These are phyloP conservation scores for Backusella mclennaniae DNA, from an alignment of 192 early-diverging fungal species.

Conservation along the genomic window DNA sequence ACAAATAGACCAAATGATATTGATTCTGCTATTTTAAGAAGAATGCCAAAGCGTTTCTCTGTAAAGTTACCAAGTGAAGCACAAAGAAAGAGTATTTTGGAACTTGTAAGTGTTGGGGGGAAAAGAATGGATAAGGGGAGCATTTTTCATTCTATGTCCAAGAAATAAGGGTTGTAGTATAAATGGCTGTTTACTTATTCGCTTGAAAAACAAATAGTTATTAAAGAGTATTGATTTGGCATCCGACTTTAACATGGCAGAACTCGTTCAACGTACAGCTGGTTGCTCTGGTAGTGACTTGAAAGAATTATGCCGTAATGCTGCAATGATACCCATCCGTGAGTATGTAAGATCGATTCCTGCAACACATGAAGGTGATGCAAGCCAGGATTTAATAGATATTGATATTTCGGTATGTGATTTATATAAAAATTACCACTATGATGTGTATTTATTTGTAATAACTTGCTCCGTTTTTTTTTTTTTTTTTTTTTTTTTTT, in stretches of 20 bases:
- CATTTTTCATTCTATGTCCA: not conserved
- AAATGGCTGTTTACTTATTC: not conserved
- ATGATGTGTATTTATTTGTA: not conserved
- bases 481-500: no score
- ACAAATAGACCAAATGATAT: conserved; percentile 99
- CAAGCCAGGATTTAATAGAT: conserved; percentile 28
- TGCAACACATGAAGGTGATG: conserved; percentile 12
- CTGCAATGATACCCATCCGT: conserved; percentile 93
- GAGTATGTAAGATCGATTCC: conserved; percentile 68
- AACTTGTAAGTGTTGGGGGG: conserved; percentile 56
- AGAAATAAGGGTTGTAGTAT: not conserved
- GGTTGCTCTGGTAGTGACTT: conserved; percentile 93
- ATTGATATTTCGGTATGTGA: conserved; percentile 23
- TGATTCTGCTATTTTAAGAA: conserved; percentile 91
- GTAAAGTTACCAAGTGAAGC: conserved; percentile 79
- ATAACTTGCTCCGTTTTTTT: not conserved
- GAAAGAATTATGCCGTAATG: conserved; percentile 96
- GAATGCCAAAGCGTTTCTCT: conserved; percentile 97
- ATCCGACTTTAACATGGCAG: conserved; percentile 60
- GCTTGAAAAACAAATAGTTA: conserved; percentile 51
- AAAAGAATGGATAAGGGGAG: conserved; percentile 56
- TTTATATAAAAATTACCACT: not conserved
- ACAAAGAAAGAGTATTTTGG: conserved; percentile 84
- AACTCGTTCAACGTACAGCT: conserved; percentile 69
- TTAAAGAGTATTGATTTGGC: conserved; percentile 70